Percentiles rank a stretch among this genome's conserved stretches.
Conservation (phyloP, 1,284 basidiomycete genomes). For the Pseudomicrostroma phylloplanum region DNA sequence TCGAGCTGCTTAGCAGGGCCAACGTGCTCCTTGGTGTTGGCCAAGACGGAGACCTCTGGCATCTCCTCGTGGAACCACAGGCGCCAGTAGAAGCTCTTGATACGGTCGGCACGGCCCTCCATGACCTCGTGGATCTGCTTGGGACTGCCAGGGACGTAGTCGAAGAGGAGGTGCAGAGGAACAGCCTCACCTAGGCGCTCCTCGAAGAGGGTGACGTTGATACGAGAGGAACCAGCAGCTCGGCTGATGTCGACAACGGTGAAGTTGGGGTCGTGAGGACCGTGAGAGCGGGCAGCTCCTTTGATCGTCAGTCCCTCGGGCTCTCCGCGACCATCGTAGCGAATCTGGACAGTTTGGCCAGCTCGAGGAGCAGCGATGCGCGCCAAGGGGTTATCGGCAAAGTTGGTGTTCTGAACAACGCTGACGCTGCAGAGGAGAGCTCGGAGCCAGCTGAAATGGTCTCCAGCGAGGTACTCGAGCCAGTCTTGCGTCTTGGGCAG, state of each 20-base stretch:
- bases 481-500: slow-evolving; percentile 58
- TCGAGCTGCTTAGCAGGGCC: slow-evolving; percentile 52
- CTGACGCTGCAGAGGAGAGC: slow-evolving; percentile 76
- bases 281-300: slow-evolving; percentile 77
- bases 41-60: slow-evolving; percentile 28
- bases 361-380: slow-evolving; percentile 76
- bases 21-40: slow-evolving; percentile 20
- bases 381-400: slow-evolving; percentile 82
- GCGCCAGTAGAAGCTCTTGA: slow-evolving; percentile 60
- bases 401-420: slow-evolving; percentile 56
- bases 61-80: slow-evolving; percentile 46
- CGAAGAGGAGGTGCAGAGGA: slow-evolving; percentile 74
- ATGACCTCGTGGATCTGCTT: slow-evolving; percentile 85
- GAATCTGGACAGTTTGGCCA: slow-evolving; percentile 69
- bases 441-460: slow-evolving; percentile 74
- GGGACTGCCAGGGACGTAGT: slow-evolving; percentile 65
- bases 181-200: slow-evolving; percentile 71
- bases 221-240: slow-evolving; percentile 51
- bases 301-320: slow-evolving; percentile 59
- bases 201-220: slow-evolving; percentile 75
- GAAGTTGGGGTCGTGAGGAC: slow-evolving; percentile 67
- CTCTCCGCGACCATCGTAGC: slow-evolving; percentile 53
- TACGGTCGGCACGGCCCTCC: slow-evolving; percentile 75
- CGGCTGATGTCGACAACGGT: slow-evolving; percentile 65
- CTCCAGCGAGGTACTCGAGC: slow-evolving; percentile 78